Evolutionary conservation across 208 protist genomes (phyloP), one percentile per base, ranked within the genome.

Genomic region (Leishmania tropica): DNA sequence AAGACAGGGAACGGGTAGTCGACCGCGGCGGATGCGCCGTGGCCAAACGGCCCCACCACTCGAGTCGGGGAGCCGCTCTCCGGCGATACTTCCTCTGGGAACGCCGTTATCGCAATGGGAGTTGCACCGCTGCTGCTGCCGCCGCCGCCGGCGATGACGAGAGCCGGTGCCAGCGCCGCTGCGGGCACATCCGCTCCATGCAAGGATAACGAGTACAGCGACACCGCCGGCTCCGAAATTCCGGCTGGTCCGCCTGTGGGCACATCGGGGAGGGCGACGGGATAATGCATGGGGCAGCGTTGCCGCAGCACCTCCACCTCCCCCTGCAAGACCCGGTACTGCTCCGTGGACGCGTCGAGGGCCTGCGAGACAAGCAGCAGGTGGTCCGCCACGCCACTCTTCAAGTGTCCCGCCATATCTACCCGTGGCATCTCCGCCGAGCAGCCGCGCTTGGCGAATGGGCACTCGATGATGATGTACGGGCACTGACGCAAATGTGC

Each of bases 221-320:
- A 76, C 51, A 76, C 13, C 19, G 51, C 35, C 35, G n/a, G 48
- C 19, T 21, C 51, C 47, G 48, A 60, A 62, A n/a, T 60, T 21
- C n/a, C 72, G 10, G n/a, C 19, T 28, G 51, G n/a, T 6, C 13
- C 21, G 35, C 35, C 48, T 37, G 48, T 40, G 31, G 31, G 19
- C 17, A 24, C 51, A 21, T 58, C 62, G 72, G 51, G 31, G 72
- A n/a, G 5, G n/a, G 28, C 19, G 17, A 40, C 31, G 11, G 45
- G 51, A 40, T 76, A 60, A n/a, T 21, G 5, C 75, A 78, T 78
- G 54, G 74, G 13, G 48, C 76, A 76, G 47, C 79, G 75, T 65
- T 37, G 83, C 40, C 85, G 85, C 71, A 87, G 77, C 47, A 91
- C 85, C 31, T 91, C 86, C n/a, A 87, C 74, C 74, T 91, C 85